Percentiles rank a stretch among this genome's conserved stretches.
Conservation (phyloP, 345 rosid species). For the Capsella bursapastoris region DNA sequence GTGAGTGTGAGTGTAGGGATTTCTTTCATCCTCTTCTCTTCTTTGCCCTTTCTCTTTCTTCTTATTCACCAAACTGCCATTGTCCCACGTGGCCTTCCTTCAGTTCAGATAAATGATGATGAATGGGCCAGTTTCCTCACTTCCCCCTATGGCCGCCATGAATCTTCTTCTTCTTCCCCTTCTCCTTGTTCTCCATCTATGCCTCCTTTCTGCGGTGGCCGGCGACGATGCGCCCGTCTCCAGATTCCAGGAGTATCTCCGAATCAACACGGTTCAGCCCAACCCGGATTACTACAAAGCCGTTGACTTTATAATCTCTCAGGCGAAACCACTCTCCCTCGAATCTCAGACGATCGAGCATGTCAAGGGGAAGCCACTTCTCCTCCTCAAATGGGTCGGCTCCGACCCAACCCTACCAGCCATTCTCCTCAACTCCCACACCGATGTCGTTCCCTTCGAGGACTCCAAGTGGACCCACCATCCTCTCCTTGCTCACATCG, state of each 20-base stretch:
- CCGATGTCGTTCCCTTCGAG: constrained; percentile 92
- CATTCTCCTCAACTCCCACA: constrained; percentile 87
- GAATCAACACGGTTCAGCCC: constrained; percentile 91
- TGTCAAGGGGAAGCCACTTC: constrained; percentile 66
- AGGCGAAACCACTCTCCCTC: constrained; percentile 72
- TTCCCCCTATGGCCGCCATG: background rate
- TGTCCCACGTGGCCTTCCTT: too few relatives aligned
- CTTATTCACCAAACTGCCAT: constrained; percentile 31
- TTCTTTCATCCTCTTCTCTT: too few relatives aligned
- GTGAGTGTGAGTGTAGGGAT: too few relatives aligned
- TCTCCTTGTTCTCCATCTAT: constrained; percentile 20
- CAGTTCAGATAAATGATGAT: background rate
- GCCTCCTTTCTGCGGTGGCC: constrained; percentile 3
- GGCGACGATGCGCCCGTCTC: constrained; percentile 47
- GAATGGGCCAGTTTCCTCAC: background rate
- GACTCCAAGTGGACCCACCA: constrained; percentile 75
- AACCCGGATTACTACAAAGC: constrained; percentile 65
- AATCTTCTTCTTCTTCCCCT: constrained; percentile 3
- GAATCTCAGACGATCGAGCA: constrained; percentile 62
- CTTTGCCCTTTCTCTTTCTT: constrained; percentile 12
- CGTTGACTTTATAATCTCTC: constrained; percentile 63
- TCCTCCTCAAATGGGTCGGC: constrained; percentile 84
- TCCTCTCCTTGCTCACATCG: constrained; percentile 78
- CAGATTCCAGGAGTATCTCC: constrained; percentile 87
- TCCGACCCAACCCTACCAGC: constrained; percentile 69